Conservation (phyloP, 805 yeast species). For the Kluyveromyces lactis region DNA sequence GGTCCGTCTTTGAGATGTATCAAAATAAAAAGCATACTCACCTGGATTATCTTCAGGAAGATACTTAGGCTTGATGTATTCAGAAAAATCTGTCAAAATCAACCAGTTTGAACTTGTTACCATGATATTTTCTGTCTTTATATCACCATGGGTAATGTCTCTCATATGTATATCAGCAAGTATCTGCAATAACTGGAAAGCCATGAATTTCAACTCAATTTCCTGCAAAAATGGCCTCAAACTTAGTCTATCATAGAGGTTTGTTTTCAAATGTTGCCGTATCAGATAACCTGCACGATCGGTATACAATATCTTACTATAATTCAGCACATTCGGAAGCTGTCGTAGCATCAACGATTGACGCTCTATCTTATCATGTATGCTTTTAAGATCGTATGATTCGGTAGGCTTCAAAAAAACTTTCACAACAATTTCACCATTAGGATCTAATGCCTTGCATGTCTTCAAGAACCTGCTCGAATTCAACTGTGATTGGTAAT, state of each 20-base stretch:
- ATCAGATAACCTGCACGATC: constrained; percentile 87
- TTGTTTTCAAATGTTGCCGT: constrained; percentile 71
- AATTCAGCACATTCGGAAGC: constrained; percentile 61
- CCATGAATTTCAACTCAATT: constrained; percentile 76
- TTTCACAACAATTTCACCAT: constrained; percentile 71
- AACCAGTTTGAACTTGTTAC: constrained; percentile 89
- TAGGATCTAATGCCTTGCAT: constrained; percentile 64
- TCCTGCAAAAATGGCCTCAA: constrained; percentile 80
- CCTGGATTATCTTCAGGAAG: constrained; percentile 92
- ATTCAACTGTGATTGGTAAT: constrained; percentile 67
- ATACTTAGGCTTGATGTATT: constrained; percentile 64
- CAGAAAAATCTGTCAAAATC: constrained; percentile 72
- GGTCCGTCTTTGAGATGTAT: constrained; percentile 74
- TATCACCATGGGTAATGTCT: constrained; percentile 76
- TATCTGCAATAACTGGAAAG: constrained; percentile 67
- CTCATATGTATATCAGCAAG: constrained; percentile 54
- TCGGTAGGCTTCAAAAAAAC: constrained; percentile 66
- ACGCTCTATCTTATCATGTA: constrained; percentile 29
- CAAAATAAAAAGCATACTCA: constrained; percentile 85
- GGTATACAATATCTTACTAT: constrained; percentile 68
- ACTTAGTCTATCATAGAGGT: constrained; percentile 79
- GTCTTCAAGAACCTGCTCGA: constrained; percentile 82
- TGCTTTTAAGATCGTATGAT: constrained; percentile 15
- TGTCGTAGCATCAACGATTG: constrained; percentile 34
- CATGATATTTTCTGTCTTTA: constrained; percentile 82